Conservation (phyloP, 2,329 filamentous ascomycete genomes). For the Chrysoporthe deuterocubensis region DNA sequence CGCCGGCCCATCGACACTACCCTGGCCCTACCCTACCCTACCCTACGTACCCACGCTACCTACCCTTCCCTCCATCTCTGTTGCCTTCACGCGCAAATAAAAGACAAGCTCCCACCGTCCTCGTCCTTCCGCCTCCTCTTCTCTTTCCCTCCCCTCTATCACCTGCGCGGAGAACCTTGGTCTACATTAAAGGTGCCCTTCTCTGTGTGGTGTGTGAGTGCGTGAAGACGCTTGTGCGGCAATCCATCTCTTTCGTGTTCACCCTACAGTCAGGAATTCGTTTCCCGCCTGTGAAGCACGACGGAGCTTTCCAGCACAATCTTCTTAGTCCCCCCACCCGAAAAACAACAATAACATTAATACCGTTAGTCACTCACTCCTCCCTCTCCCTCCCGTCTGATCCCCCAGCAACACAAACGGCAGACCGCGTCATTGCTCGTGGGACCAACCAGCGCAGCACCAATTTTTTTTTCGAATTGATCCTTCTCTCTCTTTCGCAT, state of each 20-base stretch:
- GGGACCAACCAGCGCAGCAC: neutral
- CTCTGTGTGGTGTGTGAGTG: conserved; percentile 21
- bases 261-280: conserved; percentile 19
- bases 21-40: neutral
- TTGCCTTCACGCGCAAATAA: conserved; percentile 18
- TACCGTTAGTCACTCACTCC: conserved; percentile 13
- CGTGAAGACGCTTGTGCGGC: conserved; percentile 26
- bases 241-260: conserved; percentile 26
- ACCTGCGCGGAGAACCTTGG: conserved; percentile 32
- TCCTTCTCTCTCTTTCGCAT: neutral
- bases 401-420: conserved; percentile 1
- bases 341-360: conserved; percentile 24
- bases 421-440: neutral
- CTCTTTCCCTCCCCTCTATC: conserved; percentile 31
- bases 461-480: neutral
- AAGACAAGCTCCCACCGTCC: conserved; percentile 29
- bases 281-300: conserved; percentile 23
- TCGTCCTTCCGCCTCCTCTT: conserved; percentile 38
- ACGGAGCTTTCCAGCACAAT: conserved; percentile 29
- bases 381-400: neutral
- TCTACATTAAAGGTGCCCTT: conserved; percentile 29
- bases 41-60: neutral
- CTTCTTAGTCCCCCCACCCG: conserved; percentile 14
- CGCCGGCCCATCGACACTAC: conserved; percentile 9
- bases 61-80: conserved; percentile 3